These are phyloP conservation scores for Hansenula lynferdii DNA, from an alignment of 1,139 yeast species.

Conservation along the genomic window DNA sequence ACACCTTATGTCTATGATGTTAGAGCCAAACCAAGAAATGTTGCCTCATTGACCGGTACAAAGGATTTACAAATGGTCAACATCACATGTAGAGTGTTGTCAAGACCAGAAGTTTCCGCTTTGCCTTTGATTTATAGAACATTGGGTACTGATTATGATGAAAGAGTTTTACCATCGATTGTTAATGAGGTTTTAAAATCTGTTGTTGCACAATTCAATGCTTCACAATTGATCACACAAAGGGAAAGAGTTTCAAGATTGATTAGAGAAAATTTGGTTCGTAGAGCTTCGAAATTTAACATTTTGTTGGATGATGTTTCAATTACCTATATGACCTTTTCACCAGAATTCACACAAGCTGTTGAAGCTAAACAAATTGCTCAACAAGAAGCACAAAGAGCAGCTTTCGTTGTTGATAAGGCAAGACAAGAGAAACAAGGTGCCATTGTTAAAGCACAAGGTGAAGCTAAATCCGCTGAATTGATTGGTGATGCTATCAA, in stretches of 20 bases:
- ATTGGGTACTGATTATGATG: constrained; percentile 91
- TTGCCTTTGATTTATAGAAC: constrained; percentile 88
- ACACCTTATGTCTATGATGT: constrained; percentile 92
- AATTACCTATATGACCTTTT: constrained; percentile 90
- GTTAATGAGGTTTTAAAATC: constrained; percentile 95
- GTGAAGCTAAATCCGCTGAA: constrained; percentile 98
- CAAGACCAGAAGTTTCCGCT: constrained; percentile 77
- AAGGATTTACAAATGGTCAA: constrained; percentile 99
- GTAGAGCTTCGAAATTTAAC: constrained; percentile 89
- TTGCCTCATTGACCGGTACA: constrained; percentile 96
- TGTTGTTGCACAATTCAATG: constrained; percentile 97
- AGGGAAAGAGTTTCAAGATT: constrained; percentile 93
- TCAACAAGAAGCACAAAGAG: constrained; percentile 98
- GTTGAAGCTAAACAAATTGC: constrained; percentile 99
- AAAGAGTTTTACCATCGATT: constrained; percentile 92
- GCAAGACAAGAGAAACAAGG: constrained; percentile 98
- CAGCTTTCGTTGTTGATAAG: constrained; percentile 93
- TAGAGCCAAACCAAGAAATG: constrained; percentile 95
- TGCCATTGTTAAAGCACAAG: constrained; percentile 92
- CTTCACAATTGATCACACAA: constrained; percentile 95
- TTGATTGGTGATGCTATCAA: constrained; percentile 98
- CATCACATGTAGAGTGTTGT: constrained; percentile 94
- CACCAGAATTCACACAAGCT: constrained; percentile 96
- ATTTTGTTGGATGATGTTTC: constrained; percentile 92
- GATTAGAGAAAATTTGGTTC: constrained; percentile 84